phyloP scores from a whole-genome alignment of 2,329 filamentous ascomycete species.

The Xylaria sp. region DNA sequence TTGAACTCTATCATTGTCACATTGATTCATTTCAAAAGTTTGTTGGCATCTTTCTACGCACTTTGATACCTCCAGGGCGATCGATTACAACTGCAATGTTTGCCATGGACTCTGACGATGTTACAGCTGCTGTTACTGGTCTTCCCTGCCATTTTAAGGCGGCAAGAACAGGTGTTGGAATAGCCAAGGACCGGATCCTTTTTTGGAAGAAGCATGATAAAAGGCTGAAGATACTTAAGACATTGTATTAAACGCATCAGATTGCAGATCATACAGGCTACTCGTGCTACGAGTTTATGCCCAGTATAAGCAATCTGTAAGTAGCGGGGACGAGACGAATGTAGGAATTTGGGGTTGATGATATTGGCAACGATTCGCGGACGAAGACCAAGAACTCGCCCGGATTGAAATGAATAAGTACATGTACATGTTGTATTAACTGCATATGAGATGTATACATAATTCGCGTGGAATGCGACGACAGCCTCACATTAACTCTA shows the following conservation, averaged over 20 bases:
- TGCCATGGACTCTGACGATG: conserved; percentile 46
- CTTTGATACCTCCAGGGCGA: conserved; percentile 51
- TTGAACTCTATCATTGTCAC: conserved; percentile 40
- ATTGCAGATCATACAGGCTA: conserved; percentile 25
- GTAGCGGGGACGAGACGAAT: conserved; percentile 27
- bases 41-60: conserved; percentile 47
- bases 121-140: conserved; percentile 39
- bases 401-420: conserved; percentile 16
- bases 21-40: conserved; percentile 46
- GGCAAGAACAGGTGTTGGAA: conserved; percentile 31
- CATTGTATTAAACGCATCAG: conserved; percentile 34
- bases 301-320: conserved; percentile 27
- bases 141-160: conserved; percentile 27
- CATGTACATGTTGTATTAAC: neutral
- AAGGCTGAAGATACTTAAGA: conserved; percentile 32
- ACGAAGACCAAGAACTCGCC: conserved; percentile 21
- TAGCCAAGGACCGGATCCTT: conserved; percentile 32
- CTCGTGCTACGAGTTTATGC: conserved; percentile 33
- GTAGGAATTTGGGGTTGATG: conserved; percentile 16
- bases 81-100: conserved; percentile 46
- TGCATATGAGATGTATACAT: conserved; percentile 13
- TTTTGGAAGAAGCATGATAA: conserved; percentile 19
- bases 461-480: conserved; percentile 9
- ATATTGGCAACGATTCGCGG: conserved; percentile 20
- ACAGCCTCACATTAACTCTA: neutral